phyloP scores from a whole-genome alignment of 2,329 filamentous ascomycete species.

The Fusarium sp. region DNA sequence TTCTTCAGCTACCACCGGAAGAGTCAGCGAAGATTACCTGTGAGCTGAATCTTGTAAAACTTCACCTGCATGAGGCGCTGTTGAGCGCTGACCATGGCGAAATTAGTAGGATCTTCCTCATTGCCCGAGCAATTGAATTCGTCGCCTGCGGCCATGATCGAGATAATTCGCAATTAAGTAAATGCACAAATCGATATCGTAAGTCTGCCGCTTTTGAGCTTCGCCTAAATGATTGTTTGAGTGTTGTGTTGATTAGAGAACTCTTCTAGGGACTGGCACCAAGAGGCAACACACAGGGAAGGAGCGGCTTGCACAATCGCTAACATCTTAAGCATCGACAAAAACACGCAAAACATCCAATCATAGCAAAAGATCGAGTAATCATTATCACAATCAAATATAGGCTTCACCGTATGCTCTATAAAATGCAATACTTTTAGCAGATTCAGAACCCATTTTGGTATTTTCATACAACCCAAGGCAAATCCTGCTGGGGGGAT shows the following conservation, averaged over 20 bases:
- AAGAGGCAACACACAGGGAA: background rate
- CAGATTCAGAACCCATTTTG: constrained; percentile 45
- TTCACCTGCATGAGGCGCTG: constrained; percentile 44
- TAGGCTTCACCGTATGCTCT: constrained; percentile 11
- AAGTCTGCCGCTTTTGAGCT: background rate
- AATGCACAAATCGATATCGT: background rate
- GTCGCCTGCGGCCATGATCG: constrained; percentile 28
- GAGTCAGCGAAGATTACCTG: background rate
- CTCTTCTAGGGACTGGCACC: background rate
- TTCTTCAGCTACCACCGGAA: constrained; percentile 43
- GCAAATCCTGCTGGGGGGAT: constrained; percentile 44
- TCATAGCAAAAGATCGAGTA: background rate
- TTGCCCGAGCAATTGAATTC: constrained; percentile 27
- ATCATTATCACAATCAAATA: constrained; percentile 11
- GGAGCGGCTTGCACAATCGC: constrained; percentile 1
- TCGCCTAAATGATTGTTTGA: background rate
- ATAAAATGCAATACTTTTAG: constrained; percentile 33
- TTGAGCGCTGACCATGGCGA: constrained; percentile 41
- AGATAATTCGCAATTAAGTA: background rate
- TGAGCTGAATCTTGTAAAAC: background rate
- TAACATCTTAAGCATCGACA: background rate
- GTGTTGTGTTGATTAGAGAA: background rate
- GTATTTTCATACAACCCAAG: constrained; percentile 53
- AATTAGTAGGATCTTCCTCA: constrained; percentile 38
- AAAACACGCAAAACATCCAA: background rate